A percentile compares a stretch with the other conserved stretches of the same genome.
phyloP scores from a whole-genome alignment of 139 green algal genomes.

The Chlorella ohadii region DNA sequence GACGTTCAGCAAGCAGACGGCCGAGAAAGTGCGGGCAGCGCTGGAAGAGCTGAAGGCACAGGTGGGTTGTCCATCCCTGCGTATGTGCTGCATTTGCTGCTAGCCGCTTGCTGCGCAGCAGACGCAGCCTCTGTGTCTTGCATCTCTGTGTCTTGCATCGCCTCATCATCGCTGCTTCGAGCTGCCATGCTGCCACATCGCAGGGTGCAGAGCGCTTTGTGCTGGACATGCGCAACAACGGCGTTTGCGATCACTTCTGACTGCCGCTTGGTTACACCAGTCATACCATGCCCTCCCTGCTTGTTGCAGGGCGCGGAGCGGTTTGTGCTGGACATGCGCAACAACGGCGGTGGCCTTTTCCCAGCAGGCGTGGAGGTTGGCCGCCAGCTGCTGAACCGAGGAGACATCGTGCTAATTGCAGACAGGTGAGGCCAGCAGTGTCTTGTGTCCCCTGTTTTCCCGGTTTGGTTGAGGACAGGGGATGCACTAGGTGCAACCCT shows the following conservation, averaged over 20 bases:
- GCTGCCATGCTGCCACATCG: too few species aligned
- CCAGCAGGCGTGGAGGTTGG: constrained; percentile 91
- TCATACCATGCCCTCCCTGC: too few species aligned
- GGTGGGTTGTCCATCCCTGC: background rate
- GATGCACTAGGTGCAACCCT: too few species aligned
- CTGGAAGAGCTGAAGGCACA: constrained; percentile 60
- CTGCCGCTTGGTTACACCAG: too few species aligned
- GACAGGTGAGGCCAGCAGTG: constrained; percentile 82
- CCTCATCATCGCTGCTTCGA: too few species aligned
- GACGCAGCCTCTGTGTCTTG: too few species aligned
- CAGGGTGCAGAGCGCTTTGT: constrained; percentile 58
- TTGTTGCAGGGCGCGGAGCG: constrained; percentile 26
- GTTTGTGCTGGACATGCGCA: constrained; percentile 91
- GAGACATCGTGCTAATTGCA: constrained; percentile 94
- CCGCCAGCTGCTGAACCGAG: constrained; percentile 76
- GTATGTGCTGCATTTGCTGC: too few species aligned
- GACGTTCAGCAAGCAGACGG: constrained; percentile 90
- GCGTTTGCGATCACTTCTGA: too few species aligned
- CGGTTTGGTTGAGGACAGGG: too few species aligned
- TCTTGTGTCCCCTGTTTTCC: too few species aligned
- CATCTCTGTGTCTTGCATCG: too few species aligned
- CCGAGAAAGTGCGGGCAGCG: constrained; percentile 62
- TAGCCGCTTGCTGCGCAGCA: too few species aligned
- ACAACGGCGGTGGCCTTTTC: constrained; percentile 96
- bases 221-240: constrained; percentile 96